These are phyloP conservation scores for Coemansia sp. DNA, from an alignment of 192 early-diverging fungal genomes.

Conservation along the genomic window DNA sequence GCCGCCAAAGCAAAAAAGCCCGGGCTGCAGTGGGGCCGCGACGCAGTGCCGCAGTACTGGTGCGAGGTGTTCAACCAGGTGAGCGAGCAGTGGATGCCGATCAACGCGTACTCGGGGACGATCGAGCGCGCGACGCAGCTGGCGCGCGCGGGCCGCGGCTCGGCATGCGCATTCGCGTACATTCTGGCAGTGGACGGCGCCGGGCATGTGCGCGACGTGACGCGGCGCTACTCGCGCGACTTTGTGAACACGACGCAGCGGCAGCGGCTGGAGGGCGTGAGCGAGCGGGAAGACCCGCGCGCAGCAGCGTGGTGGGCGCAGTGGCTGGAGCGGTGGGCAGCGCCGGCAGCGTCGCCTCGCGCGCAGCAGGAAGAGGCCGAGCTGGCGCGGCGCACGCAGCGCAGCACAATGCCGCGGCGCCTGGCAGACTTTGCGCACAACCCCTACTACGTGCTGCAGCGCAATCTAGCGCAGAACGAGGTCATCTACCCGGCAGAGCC, in stretches of 20 bases:
- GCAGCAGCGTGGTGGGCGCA: slow-evolving; percentile 42
- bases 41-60: slow-evolving; percentile 58
- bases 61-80: slow-evolving; percentile 59
- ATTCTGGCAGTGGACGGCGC: slow-evolving; percentile 23
- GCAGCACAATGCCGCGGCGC: slow-evolving; percentile 73
- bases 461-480: slow-evolving; percentile 79
- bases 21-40: background rate
- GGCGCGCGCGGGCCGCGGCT: background rate
- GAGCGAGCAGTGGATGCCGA: slow-evolving; percentile 58
- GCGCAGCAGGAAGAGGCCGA: slow-evolving; percentile 55
- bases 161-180: slow-evolving; percentile 15
- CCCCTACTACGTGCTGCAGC: slow-evolving; percentile 73
- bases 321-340: slow-evolving; percentile 37
- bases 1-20: too few species aligned
- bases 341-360: slow-evolving; percentile 5
- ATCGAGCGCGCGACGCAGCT: slow-evolving; percentile 24
- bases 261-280: slow-evolving; percentile 42
- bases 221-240: slow-evolving; percentile 35
- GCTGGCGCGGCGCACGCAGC: slow-evolving; percentile 41
- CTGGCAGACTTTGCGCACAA: slow-evolving; percentile 79
- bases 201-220: slow-evolving; percentile 30
- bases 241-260: slow-evolving; percentile 39
- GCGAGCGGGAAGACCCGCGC: slow-evolving; percentile 8
- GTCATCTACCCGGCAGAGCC: slow-evolving; percentile 68
- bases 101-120: slow-evolving; percentile 25